Evolutionary conservation across 192 early-diverging fungal species (phyloP).

Genomic region (Entrophospora sp.): DNA sequence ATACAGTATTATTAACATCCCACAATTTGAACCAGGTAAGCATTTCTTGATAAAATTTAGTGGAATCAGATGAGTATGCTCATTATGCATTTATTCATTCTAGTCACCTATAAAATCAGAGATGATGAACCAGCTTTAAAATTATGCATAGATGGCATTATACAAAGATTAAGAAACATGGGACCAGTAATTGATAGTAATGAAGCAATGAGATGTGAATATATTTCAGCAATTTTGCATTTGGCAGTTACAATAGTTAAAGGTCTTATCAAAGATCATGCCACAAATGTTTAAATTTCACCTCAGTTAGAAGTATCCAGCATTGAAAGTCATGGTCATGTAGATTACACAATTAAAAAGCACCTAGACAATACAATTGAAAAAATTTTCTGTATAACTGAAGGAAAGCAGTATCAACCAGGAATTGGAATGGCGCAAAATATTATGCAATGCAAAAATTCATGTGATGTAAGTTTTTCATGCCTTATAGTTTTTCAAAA

Average conservation of each 20-base stretch:
- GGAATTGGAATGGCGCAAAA: background rate
- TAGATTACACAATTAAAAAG: background rate
- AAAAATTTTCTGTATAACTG: background rate
- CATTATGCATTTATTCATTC: too few relatives aligned
- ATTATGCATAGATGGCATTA: background rate
- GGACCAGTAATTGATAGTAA: background rate
- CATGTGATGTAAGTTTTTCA: background rate
- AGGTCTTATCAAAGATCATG: too few relatives aligned
- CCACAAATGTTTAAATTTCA: too few relatives aligned
- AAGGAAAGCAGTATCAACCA: background rate
- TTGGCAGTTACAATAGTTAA: background rate
- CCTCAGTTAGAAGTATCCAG: background rate
- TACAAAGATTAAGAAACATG: background rate
- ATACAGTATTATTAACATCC: background rate
- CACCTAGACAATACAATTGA: background rate
- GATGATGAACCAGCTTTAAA: background rate
- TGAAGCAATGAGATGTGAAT: background rate
- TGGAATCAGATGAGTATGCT: too few relatives aligned
- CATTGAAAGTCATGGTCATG: background rate
- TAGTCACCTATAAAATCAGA: background rate
- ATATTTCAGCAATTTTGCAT: background rate
- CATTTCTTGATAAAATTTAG: background rate
- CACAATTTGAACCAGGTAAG: background rate
- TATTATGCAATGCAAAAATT: background rate
- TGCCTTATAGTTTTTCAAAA: background rate